phyloP scores from a whole-genome alignment of 2,329 filamentous ascomycete species.

The Biscogniauxia marginata region DNA sequence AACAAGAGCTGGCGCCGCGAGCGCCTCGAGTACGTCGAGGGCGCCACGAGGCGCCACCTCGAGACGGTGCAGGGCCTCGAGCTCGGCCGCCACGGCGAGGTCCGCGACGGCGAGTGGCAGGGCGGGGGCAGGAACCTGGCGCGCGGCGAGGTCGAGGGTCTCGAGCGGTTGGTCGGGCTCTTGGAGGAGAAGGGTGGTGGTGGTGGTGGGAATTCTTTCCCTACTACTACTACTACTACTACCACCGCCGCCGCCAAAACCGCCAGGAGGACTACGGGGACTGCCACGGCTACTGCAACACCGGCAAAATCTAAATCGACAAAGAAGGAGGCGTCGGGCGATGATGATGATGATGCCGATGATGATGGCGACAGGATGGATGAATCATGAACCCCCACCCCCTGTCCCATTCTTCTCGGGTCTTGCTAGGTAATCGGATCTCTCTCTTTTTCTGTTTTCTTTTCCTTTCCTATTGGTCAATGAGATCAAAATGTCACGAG shows the following conservation, averaged over 20 bases:
- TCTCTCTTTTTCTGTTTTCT: neutral
- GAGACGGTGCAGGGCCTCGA: slow-evolving; percentile 69
- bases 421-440: neutral
- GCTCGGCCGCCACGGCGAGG: slow-evolving; percentile 58
- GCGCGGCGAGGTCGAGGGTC: slow-evolving; percentile 54
- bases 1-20: slow-evolving; percentile 64
- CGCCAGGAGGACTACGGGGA: neutral
- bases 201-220: slow-evolving; percentile 5
- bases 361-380: slow-evolving; percentile 25
- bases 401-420: neutral
- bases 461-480: no score
- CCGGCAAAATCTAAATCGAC: no score
- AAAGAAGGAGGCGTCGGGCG: no score
- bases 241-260: neutral
- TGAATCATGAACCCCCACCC: slow-evolving; percentile 25
- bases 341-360: no score
- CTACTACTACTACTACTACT: neutral
- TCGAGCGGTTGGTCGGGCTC: slow-evolving; percentile 51
- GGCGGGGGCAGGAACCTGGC: slow-evolving; percentile 50
- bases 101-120: slow-evolving; percentile 65
- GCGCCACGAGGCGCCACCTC: slow-evolving; percentile 72
- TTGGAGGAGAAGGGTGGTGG: slow-evolving; percentile 43
- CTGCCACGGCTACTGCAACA: neutral
- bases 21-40: slow-evolving; percentile 79
- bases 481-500: no score